Evolutionary conservation across 768 basidiomycete species (phyloP), one percentile per base, ranked within the genome.

Genomic region (Cytidiella melzeri): DNA sequence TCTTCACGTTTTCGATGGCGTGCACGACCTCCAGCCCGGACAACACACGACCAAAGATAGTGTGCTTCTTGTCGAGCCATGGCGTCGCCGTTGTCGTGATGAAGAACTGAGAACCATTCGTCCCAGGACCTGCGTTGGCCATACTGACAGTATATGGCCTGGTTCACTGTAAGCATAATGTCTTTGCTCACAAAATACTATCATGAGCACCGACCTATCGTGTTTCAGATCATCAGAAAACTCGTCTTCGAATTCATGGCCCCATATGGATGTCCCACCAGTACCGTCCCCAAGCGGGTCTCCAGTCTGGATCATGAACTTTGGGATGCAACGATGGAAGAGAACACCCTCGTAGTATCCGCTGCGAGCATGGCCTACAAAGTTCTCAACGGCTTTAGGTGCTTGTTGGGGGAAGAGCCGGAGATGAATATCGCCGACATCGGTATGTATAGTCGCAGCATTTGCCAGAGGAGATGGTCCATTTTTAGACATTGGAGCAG

Each of bases 231-330:
- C 85, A 56, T 93, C 85, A 18, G 84, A 76, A 60, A 98, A 92
- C 68, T 98, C 95, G 62, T 97, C 92, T 62, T 92, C 92, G 57
- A 95, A 94, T 38, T 92, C 88, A 47, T 71, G 66, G 2, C 83
- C 92, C 92, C 93, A 96, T 51, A 95, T 90, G 11, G 87, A 91
- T 43, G 75, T 81, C 12, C 93, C 93, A 13, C 92, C 92, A 1
- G 92, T 94, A 4, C 92, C 93, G 67, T 96, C 91, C 19, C 90
- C 92, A n/a, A 93, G 70, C 2, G 93, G 93, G 60, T 95, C 92
- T 26, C 92, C 92, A 3, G 92, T 95, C 73, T 96, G 93, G 48
- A 96, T 87, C 93, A 95, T 95, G 62, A 99, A 99, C 69, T 99
- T 98, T 53, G 91, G 80, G 63, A 99, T 99, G 55, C 98, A 90